Percentiles rank a stretch among this genome's conserved stretches.
Conservation (phyloP, 2,329 filamentous ascomycete genomes). For the Lecanicillium sp. region DNA sequence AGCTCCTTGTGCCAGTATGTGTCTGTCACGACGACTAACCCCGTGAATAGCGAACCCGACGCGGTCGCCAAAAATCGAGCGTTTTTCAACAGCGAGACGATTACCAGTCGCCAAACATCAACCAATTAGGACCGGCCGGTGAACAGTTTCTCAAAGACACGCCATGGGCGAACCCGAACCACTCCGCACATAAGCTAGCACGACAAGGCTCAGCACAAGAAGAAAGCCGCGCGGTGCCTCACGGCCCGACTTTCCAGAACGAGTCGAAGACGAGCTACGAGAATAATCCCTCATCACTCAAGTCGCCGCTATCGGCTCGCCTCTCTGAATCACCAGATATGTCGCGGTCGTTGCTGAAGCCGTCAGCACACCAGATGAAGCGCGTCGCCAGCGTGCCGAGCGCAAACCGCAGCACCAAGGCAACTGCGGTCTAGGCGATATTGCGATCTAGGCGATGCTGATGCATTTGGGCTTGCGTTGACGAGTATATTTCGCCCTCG, state of each 20-base stretch:
- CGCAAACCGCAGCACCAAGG: slow-evolving; percentile 29
- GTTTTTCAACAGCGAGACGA: slow-evolving; percentile 38
- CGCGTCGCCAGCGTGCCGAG: slow-evolving; percentile 26
- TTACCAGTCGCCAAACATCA: slow-evolving; percentile 42
- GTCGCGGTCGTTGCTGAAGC: slow-evolving; percentile 31
- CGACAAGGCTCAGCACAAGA: slow-evolving; percentile 24
- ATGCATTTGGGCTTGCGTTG: slow-evolving; percentile 12
- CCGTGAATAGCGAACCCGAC: slow-evolving; percentile 27
- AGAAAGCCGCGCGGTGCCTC: slow-evolving; percentile 6
- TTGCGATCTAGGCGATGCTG: slow-evolving; percentile 19
- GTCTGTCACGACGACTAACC: neutral
- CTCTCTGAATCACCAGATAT: slow-evolving; percentile 40
- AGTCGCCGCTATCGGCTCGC: slow-evolving; percentile 23
- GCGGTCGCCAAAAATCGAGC: slow-evolving; percentile 31
- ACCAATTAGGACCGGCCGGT: slow-evolving; percentile 59
- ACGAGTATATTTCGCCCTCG: neutral
- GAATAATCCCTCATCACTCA: neutral
- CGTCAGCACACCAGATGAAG: slow-evolving; percentile 28
- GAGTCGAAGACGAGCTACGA: neutral
- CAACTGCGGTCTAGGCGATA: slow-evolving; percentile 27
- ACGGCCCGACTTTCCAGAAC: slow-evolving; percentile 10
- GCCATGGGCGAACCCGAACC: slow-evolving; percentile 87
- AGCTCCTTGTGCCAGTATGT: slow-evolving; percentile 1
- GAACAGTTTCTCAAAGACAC: slow-evolving; percentile 87
- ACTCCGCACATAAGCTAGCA: slow-evolving; percentile 57